These are phyloP conservation scores for Angophora floribunda DNA, from an alignment of 345 rosid species.

Conservation along the genomic window DNA sequence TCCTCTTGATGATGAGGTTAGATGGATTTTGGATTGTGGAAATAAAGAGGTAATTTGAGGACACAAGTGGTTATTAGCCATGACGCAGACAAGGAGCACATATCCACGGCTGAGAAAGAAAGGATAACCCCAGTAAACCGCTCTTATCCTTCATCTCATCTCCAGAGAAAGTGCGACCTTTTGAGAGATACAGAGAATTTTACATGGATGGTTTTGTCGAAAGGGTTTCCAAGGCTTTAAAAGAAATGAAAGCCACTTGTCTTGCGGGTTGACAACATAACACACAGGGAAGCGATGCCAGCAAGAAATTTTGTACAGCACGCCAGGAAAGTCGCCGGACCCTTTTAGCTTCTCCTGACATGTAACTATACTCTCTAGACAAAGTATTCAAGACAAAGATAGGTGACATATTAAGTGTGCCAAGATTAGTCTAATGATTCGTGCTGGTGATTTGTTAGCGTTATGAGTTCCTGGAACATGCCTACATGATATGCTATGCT, in stretches of 20 bases:
- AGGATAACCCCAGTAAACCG: conserved; percentile 38
- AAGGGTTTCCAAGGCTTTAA: conserved; percentile 22
- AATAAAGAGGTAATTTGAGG: conserved; percentile 9
- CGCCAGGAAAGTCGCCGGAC: conserved; percentile 2
- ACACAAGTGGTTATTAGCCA: conserved; percentile 14
- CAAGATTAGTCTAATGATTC: not conserved
- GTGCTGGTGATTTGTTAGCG: not conserved
- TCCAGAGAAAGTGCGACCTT: conserved; percentile 8
- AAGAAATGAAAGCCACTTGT: not conserved
- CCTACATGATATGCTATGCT: not conserved
- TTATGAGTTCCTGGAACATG: not conserved
- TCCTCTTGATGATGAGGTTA: conserved; percentile 3
- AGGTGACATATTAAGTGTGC: not conserved
- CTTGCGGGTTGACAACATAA: not conserved
- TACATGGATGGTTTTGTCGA: conserved; percentile 36
- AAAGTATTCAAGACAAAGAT: not conserved
- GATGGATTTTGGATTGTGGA: conserved; percentile 9
- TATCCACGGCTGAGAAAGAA: conserved; percentile 45
- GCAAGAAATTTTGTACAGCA: conserved; percentile 17
- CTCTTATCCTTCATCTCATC: conserved; percentile 17
- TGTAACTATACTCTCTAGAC: conserved; percentile 31
- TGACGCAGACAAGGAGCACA: conserved; percentile 17
- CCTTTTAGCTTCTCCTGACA: conserved; percentile 45
- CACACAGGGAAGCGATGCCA: not conserved
- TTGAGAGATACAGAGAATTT: conserved; percentile 18